phyloP scores from a whole-genome alignment of 1,139 yeast species.

The Tardiomyces digboiensis region DNA sequence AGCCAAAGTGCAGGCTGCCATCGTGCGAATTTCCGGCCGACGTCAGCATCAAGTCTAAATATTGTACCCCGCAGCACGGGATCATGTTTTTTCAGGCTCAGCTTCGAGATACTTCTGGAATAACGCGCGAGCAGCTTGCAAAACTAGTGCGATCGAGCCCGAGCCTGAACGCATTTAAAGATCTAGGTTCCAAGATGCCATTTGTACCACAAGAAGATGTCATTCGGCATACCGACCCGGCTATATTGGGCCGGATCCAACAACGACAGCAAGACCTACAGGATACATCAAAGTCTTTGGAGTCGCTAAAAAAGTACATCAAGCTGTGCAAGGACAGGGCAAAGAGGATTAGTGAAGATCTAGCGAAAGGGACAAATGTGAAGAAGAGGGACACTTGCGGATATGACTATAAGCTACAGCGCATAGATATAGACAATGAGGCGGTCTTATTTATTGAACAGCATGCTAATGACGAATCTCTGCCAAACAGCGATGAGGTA shows the following conservation, averaged over 20 bases:
- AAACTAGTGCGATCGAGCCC: background rate
- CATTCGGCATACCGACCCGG: background rate
- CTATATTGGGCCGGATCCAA: background rate
- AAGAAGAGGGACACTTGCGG: conserved; percentile 35
- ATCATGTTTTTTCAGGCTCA: conserved; percentile 14
- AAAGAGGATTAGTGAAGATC: conserved; percentile 13
- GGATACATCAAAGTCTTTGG: background rate
- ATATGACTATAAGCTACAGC: conserved; percentile 23
- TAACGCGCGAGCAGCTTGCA: background rate
- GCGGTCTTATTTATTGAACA: conserved; percentile 6
- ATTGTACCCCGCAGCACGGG: conserved; percentile 73
- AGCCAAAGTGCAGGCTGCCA: conserved; percentile 59
- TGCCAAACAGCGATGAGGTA: conserved; percentile 13
- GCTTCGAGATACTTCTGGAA: background rate
- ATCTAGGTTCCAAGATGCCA: background rate
- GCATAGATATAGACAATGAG: conserved; percentile 11
- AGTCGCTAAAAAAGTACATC: background rate
- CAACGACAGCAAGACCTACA: background rate
- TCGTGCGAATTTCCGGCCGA: conserved; percentile 52
- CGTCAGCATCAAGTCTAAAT: conserved; percentile 39
- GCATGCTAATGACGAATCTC: conserved; percentile 9
- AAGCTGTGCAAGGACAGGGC: conserved; percentile 10
- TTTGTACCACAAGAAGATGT: background rate
- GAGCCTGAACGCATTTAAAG: background rate
- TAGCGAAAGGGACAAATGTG: conserved; percentile 14